phyloP scores from a whole-genome alignment of 352 stramenopile genomes.

The Pythium sp. region DNA sequence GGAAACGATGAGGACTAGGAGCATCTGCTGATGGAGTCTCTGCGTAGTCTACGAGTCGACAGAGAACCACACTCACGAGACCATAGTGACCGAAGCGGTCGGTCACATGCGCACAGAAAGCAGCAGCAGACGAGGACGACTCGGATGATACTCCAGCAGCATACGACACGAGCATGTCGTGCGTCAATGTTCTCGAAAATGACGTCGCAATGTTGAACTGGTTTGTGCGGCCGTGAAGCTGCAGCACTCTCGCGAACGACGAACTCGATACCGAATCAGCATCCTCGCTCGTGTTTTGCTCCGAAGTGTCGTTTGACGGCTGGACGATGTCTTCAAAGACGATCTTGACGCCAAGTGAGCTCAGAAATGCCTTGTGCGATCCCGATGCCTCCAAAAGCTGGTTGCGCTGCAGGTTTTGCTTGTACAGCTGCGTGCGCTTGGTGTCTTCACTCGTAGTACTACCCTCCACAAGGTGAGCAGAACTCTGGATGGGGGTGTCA shows the following conservation, averaged over 20 bases:
- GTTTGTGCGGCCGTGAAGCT: slow-evolving; percentile 73
- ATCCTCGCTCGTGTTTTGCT: background rate
- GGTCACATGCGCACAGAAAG: slow-evolving; percentile 57
- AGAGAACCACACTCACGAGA: slow-evolving; percentile 50
- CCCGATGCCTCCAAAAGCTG: slow-evolving; percentile 27
- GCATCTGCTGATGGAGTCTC: background rate
- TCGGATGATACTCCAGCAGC: background rate
- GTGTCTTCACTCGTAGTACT: slow-evolving; percentile 31
- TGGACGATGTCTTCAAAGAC: slow-evolving; percentile 44
- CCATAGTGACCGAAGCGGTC: slow-evolving; percentile 78
- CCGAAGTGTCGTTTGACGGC: background rate
- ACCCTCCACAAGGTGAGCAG: background rate
- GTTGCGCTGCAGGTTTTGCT: slow-evolving; percentile 44
- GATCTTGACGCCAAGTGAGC: slow-evolving; percentile 66
- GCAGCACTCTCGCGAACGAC: slow-evolving; percentile 40
- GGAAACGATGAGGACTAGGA: background rate
- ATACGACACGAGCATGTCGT: slow-evolving; percentile 30
- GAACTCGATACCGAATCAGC: too few species aligned
- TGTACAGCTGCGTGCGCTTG: slow-evolving; percentile 54
- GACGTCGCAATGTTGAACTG: slow-evolving; percentile 68
- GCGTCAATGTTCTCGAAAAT: slow-evolving; percentile 41
- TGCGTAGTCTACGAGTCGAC: slow-evolving; percentile 14
- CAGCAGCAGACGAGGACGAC: background rate
- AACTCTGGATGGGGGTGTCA: slow-evolving; percentile 23
- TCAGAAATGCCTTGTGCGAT: slow-evolving; percentile 58